Percentiles rank a stretch among this genome's conserved stretches.
phyloP scores from a whole-genome alignment of 768 basidiomycete species.

The Mycena haematopus region DNA sequence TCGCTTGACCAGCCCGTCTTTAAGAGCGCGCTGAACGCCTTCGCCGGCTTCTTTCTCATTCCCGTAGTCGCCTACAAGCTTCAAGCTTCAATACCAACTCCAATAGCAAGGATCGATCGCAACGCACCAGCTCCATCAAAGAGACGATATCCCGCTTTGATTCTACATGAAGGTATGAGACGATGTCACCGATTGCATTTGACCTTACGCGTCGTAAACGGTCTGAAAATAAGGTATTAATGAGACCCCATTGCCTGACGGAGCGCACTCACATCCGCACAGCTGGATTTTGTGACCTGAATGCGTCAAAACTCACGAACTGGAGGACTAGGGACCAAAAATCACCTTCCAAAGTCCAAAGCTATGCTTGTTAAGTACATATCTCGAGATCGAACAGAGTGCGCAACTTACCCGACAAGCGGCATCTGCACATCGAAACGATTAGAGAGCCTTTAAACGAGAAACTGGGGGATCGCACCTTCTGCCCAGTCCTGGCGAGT shows the following conservation, averaged over 20 bases:
- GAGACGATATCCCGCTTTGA: slow-evolving; percentile 87
- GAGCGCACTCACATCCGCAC: slow-evolving; percentile 59
- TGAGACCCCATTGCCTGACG: background rate
- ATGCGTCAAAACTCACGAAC: slow-evolving; percentile 39
- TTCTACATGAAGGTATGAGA: slow-evolving; percentile 33
- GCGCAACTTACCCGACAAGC: slow-evolving; percentile 62
- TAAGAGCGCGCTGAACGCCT: slow-evolving; percentile 78
- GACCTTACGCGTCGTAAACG: slow-evolving; percentile 71
- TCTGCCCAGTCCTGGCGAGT: slow-evolving; percentile 65
- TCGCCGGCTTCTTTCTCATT: slow-evolving; percentile 86
- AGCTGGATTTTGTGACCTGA: slow-evolving; percentile 63
- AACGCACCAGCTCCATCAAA: slow-evolving; percentile 85
- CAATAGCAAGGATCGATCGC: slow-evolving; percentile 35
- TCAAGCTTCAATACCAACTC: background rate
- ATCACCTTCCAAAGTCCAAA: slow-evolving; percentile 75
- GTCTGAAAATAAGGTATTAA: slow-evolving; percentile 46
- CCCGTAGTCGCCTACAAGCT: slow-evolving; percentile 43
- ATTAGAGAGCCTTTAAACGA: background rate
- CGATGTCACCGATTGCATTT: background rate
- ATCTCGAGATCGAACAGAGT: background rate
- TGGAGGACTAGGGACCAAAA: slow-evolving; percentile 27
- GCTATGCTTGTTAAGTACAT: slow-evolving; percentile 39
- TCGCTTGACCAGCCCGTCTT: slow-evolving; percentile 83
- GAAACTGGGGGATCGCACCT: slow-evolving; percentile 44
- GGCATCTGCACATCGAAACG: slow-evolving; percentile 59